Evolutionary conservation across 352 stramenopile genomes (phyloP), one percentile per base, ranked within the genome.

Genomic region (Globisporangium apiculatum): DNA sequence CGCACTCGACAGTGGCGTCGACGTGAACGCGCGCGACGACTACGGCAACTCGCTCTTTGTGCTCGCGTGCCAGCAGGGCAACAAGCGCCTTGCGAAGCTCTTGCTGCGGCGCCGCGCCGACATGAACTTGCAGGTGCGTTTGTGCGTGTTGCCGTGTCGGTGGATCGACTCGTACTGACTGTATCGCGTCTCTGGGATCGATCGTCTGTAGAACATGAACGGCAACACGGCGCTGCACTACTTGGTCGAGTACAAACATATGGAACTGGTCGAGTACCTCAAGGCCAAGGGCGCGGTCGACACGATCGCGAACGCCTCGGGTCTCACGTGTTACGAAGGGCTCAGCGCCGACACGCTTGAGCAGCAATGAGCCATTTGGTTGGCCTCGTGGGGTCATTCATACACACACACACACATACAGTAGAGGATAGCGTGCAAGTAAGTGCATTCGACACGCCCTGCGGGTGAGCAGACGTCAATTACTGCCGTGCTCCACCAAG

Each of bases 161-260:
- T 31, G 48, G 24, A 37, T 43, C 17, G 5, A 31, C 45, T 51
- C 12, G n/a, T 6, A 5, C 4, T 36, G 12, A 7, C 15, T 12
- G 11, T 18, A 31, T 31, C 24, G 24, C 24, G 24, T 31, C 24
- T 3, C 24, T 31, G 24, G 24, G 24, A 31, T 31, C 24, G 24
- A 31, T 3, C 1, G 24, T 31, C 7, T 50, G 12, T 55, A 98
- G 79, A 98, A 98, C 65, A 66, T 96, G 59, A 82, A 89, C 54
- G 96, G 96, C 43, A 98, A 98, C 73, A 98, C 94, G 35, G 91
- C 86, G 15, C 70, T 99, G 58, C 96, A 99, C 67, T 99, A 98
- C 58, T 84, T 97, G 56, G 79, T 94, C 76, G 89, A 95, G 68
- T 98, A 98, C 79, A 89, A 92, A 45, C 88, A 98, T 73, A 68